Evolutionary conservation across 1,284 basidiomycete species (phyloP).

Genomic region (Rhodotorula sp.): DNA sequence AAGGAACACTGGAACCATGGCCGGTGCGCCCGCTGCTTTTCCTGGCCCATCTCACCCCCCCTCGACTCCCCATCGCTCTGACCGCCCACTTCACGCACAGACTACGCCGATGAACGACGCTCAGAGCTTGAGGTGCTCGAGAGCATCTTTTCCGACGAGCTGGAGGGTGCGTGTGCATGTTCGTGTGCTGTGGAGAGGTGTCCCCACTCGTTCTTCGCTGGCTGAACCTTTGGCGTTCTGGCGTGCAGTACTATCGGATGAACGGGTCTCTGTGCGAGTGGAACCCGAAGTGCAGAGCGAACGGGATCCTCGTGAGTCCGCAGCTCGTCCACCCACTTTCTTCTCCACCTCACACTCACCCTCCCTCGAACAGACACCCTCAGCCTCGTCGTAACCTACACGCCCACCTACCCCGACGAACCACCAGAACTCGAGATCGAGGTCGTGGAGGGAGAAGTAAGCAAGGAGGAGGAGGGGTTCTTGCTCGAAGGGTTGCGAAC

Average conservation of each 20-base stretch:
- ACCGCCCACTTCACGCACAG: conserved; percentile 3
- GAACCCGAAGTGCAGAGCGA: conserved; percentile 78
- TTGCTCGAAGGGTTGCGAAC: conserved; percentile 63
- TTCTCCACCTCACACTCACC: not conserved
- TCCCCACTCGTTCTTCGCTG: too few relatives aligned
- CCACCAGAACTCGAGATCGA: conserved; percentile 73
- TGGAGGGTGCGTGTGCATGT: conserved; percentile 66
- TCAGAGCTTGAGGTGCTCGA: conserved; percentile 70
- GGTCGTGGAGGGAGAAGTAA: conserved; percentile 62
- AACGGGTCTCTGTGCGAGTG: conserved; percentile 76
- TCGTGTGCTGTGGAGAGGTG: not conserved
- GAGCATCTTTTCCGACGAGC: conserved; percentile 90
- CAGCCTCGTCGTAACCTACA: conserved; percentile 67
- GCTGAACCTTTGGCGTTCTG: conserved; percentile 54
- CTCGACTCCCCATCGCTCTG: not conserved
- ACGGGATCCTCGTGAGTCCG: conserved; percentile 57
- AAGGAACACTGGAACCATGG: not conserved
- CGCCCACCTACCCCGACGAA: conserved; percentile 68
- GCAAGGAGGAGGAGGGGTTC: conserved; percentile 58
- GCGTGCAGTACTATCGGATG: conserved; percentile 74
- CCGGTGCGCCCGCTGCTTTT: not conserved
- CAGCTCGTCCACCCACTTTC: conserved; percentile 23
- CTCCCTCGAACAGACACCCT: conserved; percentile 64
- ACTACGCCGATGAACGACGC: conserved; percentile 38
- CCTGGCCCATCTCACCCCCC: not conserved